Percentiles rank a stretch among this genome's conserved stretches.
Conservation (phyloP, 2,329 filamentous ascomycete species). For the Epichloe sp. region DNA sequence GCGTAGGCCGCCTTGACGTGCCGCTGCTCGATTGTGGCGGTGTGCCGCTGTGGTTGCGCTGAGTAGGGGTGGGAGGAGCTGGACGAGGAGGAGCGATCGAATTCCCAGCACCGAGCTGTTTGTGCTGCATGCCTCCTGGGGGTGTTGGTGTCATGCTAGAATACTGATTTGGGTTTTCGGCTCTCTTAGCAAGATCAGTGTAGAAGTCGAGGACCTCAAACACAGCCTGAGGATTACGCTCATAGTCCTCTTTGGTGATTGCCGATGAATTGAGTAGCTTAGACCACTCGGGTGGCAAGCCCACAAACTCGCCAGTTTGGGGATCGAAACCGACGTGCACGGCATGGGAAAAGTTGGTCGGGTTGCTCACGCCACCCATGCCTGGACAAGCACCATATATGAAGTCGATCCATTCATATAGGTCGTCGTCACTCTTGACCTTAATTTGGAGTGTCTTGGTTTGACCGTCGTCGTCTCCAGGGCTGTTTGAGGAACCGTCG, state of each 20-base stretch:
- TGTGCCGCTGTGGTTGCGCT: conserved; percentile 29
- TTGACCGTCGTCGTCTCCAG: conserved; percentile 66
- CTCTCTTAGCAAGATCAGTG: conserved; percentile 66
- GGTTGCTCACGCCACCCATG: conserved; percentile 97
- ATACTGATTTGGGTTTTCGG: conserved; percentile 57
- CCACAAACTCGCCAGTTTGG: conserved; percentile 87
- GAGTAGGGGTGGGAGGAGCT: conserved; percentile 30
- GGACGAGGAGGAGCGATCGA: conserved; percentile 57
- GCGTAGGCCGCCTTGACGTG: conserved; percentile 29
- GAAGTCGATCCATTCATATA: conserved; percentile 98
- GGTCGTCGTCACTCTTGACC: conserved; percentile 89
- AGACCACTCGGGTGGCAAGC: conserved; percentile 91
- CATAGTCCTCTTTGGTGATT: conserved; percentile 96
- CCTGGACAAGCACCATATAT: conserved; percentile 94
- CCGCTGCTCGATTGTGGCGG: conserved; percentile 23
- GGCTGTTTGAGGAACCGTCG: conserved; percentile 54
- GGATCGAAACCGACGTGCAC: conserved; percentile 97
- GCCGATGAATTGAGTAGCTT: conserved; percentile 91
- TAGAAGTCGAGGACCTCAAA: conserved; percentile 78
- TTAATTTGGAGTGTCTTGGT: conserved; percentile 80
- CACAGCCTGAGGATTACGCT: conserved; percentile 82
- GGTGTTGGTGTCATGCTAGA: conserved; percentile 56
- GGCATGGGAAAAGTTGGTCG: conserved; percentile 93
- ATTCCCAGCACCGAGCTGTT: conserved; percentile 45
- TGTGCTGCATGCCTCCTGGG: conserved; percentile 42